Conservation (phyloP, 2,329 filamentous ascomycete species). For the Diplodia mutila region DNA sequence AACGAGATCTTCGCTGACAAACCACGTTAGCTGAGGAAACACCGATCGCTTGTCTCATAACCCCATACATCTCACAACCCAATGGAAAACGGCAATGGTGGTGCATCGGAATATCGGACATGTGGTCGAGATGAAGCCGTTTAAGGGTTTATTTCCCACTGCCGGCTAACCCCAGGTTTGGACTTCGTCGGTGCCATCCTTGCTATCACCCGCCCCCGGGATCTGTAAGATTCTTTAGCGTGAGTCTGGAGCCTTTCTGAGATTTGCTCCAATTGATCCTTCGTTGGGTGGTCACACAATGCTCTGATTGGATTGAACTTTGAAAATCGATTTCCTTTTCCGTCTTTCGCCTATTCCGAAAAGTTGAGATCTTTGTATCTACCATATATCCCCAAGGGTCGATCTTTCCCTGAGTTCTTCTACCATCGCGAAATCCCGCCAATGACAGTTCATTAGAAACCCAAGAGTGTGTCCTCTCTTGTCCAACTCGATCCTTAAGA, state of each 20-base stretch:
- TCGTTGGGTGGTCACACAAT: background rate
- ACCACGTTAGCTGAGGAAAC: too few species aligned
- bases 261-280: background rate
- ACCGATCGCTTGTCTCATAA: too few species aligned
- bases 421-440: constrained; percentile 5
- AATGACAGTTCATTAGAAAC: constrained; percentile 16
- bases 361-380: constrained; percentile 19
- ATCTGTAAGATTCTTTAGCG: background rate
- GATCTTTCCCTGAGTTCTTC: constrained; percentile 3
- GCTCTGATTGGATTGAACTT: background rate
- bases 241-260: background rate
- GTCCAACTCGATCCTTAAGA: constrained; percentile 22
- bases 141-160: background rate
- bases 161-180: background rate
- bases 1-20: too few species aligned
- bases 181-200: background rate
- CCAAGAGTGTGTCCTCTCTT: background rate
- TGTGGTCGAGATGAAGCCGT: background rate
- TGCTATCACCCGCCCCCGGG: background rate
- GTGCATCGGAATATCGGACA: background rate
- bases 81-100: background rate
- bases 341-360: background rate
- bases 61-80: too few species aligned
- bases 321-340: constrained; percentile 5
- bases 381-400: constrained; percentile 7